Base-by-base conservation (phyloP, 2,329 filamentous ascomycete species). In the Alternaria viburni region DNA sequence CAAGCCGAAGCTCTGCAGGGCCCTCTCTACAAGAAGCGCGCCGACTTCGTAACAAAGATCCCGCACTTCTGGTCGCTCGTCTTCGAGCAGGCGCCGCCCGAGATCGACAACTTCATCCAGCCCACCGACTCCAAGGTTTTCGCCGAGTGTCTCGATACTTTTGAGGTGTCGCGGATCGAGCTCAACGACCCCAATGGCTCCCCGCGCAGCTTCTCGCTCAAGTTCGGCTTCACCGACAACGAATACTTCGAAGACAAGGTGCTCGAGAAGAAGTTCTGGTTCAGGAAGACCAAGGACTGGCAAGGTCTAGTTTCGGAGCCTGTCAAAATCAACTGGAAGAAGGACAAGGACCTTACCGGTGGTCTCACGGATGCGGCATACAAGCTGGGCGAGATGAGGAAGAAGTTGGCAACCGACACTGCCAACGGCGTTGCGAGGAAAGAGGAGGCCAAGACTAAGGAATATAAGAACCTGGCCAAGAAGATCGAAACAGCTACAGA, bases 21-120 rank as follows among this genome's bases (percentile, higher is more conserved):
- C 65, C 86, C 90, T 47, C 87, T 97, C 65, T 97, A 93, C 84
- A 85, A 87, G 73, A 92, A 91, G 82, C 93, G 95, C 77, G 85
- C 88, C 69, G 86, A 88, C 72, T 81, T 93, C 68, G 84, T 96
- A 68, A 81, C 87, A 67, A 85, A 90, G 76, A 94, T 97, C 76
- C 88, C 89, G 72, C 89, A 92, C 83, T 99, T 98, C 88, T 98
- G 96, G 96, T 86, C 92, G n/a, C 88, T 96, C 62, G 94, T 97
- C 61, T 87, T 98, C 79, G 92, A 97, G 84, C 91, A 93, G 82
- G 90, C 92, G 3, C 93, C 94, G 2, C 86, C 87, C 50, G 93
- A 97, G 67, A 87, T 99, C 72, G 93, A 97, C 82, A 90, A 93
- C 81, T 93, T 90, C 85, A 91, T 98, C 77, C 90, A 93, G 78